phyloP scores from a whole-genome alignment of 331 rosid species.

The Ulmus americana region DNA sequence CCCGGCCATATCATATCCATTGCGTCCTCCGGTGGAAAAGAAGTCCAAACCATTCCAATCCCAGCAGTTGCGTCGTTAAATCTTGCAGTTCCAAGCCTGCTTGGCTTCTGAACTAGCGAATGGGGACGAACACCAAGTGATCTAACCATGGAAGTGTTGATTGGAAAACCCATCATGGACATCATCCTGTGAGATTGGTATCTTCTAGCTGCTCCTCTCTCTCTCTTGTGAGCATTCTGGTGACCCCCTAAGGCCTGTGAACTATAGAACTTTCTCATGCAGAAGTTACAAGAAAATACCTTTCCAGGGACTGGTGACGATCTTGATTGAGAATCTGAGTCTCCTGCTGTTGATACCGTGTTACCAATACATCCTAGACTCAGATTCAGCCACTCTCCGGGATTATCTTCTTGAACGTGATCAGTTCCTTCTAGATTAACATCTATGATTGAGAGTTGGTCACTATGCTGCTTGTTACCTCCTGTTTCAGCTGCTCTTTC shows the following conservation, averaged over 20 bases:
- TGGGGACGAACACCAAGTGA: constrained; percentile 81
- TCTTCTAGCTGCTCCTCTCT: constrained; percentile 87
- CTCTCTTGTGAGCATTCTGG: constrained; percentile 94
- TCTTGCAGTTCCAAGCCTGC: constrained; percentile 50
- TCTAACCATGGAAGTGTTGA: constrained; percentile 37
- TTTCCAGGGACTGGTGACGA: constrained; percentile 37
- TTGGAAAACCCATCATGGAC: constrained; percentile 58
- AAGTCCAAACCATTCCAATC: constrained; percentile 37
- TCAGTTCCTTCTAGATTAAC: not conserved
- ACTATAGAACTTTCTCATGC: constrained; percentile 83
- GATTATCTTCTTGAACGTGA: constrained; percentile 16
- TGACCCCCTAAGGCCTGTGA: constrained; percentile 98
- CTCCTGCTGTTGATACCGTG: constrained; percentile 34
- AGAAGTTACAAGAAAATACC: constrained; percentile 88
- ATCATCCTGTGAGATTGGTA: constrained; percentile 69
- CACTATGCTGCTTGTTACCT: constrained; percentile 25
- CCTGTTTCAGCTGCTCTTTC: constrained; percentile 29
- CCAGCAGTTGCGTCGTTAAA: constrained; percentile 52
- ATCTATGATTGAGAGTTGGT: constrained; percentile 15
- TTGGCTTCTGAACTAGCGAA: constrained; percentile 63
- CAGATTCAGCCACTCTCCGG: constrained; percentile 74
- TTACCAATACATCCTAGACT: constrained; percentile 44
- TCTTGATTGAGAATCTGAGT: constrained; percentile 41
- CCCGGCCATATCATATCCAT: constrained; percentile 76
- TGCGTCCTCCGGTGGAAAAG: constrained; percentile 47